Conservation (phyloP, 1,284 basidiomycete genomes). For the Malassezia slooffiae region DNA sequence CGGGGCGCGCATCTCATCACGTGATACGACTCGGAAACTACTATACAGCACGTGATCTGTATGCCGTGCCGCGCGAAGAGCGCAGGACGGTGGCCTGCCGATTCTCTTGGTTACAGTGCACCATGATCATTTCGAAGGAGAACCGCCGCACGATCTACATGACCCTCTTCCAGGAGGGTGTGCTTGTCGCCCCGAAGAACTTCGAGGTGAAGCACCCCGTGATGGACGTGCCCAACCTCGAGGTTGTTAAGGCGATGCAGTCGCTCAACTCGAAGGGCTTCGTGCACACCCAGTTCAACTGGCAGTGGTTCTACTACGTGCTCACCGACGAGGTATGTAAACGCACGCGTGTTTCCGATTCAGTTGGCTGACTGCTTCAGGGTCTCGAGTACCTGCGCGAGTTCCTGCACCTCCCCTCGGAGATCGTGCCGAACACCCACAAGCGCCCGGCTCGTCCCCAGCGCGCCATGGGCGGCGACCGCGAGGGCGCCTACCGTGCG, state of each 20-base stretch:
- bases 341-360: not conserved
- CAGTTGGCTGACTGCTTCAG: not conserved
- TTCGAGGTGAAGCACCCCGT: slow-evolving; percentile 97
- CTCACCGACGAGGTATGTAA: slow-evolving; percentile 37
- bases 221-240: slow-evolving; percentile 88
- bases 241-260: slow-evolving; percentile 99
- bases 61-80: not conserved
- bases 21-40: not conserved
- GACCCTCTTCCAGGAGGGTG: slow-evolving; percentile 54
- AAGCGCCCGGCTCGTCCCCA: slow-evolving; percentile 44
- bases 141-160: slow-evolving; percentile 46
- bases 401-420: slow-evolving; percentile 45
- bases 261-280: slow-evolving; percentile 87
- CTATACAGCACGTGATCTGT: not conserved
- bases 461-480: slow-evolving; percentile 35
- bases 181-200: slow-evolving; percentile 98
- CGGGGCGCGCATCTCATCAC: slow-evolving; percentile 1
- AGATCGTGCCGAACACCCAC: slow-evolving; percentile 47
- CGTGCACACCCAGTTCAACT: slow-evolving; percentile 79
- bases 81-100: not conserved
- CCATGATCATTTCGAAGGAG: slow-evolving; percentile 46
- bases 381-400: slow-evolving; percentile 47
- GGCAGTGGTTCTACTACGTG: slow-evolving; percentile 50
- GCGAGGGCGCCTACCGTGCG: slow-evolving; percentile 36
- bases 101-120: slow-evolving; percentile 5